Base-by-base conservation (phyloP, 306 rosid genomes). In the Cyamopsis tetragonoloba region DNA sequence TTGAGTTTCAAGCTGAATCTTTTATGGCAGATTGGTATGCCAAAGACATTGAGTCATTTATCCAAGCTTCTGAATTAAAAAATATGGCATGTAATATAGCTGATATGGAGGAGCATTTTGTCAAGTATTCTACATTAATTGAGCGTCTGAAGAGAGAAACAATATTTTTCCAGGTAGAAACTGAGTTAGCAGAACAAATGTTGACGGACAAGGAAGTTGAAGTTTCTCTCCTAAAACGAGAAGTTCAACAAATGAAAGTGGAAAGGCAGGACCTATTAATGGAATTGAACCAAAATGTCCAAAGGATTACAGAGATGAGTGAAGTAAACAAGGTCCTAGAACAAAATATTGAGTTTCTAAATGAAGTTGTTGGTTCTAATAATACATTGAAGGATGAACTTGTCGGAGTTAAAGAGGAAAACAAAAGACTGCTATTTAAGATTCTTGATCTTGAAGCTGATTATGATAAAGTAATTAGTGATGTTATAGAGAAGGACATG, bases 21-120 rank as follows among this genome's bases (percentile, higher is more conserved):
- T 68, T 86, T 51, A 77, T 81, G 80, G 77, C n/a, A 51, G 81
- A 77, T 44, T 81, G 86, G 85, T 84, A 65, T 38, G 56, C 80
- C 26, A 88, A 88, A 73, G 96, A 89, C 75, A 74, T 83, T 24
- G 96, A 93, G 78, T 84, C 88, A 23, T 76, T 82, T 68, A 72
- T 87, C 71, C 72, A 78, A 72, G 77, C 81, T 58, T 85, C 85
- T 13, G 82, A 80, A 78, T 50, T 89, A 32, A 85, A 64, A 72
- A 79, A 51, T 76, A 66, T 78, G 76, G 63, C 83, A 65, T 19
- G 38, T 55, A 61, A 44, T 15, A 60, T 84, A 59, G 86, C 80
- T 48, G 79, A 70, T 55, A 61, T 72, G 69, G 91, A 87, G 72
- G 80, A 82, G 47, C 76, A 76, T 62, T 70, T 64, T 53, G 49